These are phyloP conservation scores for Geotrichum klebahnii DNA, from an alignment of 1,139 yeast species.

Conservation along the genomic window DNA sequence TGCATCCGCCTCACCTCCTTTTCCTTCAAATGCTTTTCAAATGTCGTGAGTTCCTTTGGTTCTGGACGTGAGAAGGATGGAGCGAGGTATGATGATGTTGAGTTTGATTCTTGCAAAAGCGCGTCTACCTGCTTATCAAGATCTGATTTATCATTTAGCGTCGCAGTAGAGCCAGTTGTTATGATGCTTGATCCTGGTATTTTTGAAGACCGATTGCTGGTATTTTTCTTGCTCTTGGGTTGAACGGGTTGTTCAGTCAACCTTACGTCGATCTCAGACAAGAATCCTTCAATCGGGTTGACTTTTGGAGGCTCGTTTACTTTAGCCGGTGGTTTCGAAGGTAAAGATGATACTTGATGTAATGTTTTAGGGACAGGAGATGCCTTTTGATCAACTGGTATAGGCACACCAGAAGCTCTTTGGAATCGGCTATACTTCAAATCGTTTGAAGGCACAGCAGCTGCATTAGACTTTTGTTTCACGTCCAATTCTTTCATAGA, in stretches of 20 bases:
- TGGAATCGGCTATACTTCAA: neutral
- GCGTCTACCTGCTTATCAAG: slow-evolving; percentile 6
- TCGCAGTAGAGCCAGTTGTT: neutral
- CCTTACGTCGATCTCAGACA: neutral
- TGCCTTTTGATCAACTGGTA: neutral
- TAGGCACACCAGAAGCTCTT: neutral
- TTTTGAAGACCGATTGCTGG: neutral
- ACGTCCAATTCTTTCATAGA: neutral
- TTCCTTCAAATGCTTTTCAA: slow-evolving; percentile 3
- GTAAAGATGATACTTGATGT: neutral
- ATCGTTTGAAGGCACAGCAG: neutral
- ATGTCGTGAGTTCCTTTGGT: neutral
- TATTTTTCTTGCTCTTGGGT: neutral
- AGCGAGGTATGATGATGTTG: slow-evolving; percentile 4
- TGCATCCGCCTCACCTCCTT: slow-evolving; percentile 11
- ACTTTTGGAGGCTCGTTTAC: neutral
- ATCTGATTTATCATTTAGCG: neutral
- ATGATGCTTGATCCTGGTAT: neutral
- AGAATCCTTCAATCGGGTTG: neutral
- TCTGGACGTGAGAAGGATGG: slow-evolving; percentile 5
- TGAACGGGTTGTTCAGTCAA: neutral
- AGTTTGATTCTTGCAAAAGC: slow-evolving; percentile 3
- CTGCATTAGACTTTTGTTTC: neutral
- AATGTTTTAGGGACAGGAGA: neutral
- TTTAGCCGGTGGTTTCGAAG: neutral